These are phyloP conservation scores for Musa beccarii DNA, from an alignment of 176 grass and related monocot genomes.

Conservation along the genomic window DNA sequence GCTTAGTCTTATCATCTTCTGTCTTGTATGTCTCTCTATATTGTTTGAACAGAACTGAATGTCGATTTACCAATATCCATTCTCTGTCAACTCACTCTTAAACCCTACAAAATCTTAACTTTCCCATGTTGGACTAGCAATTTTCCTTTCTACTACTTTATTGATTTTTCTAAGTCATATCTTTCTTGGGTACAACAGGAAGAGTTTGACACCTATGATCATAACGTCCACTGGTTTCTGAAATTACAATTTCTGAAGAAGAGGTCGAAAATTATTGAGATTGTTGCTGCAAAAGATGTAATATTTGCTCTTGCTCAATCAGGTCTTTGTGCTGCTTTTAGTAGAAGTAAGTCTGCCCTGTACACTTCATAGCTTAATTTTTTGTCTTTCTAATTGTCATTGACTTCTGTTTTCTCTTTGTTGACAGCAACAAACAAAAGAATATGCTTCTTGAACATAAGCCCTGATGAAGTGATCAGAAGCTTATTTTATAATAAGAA, in stretches of 20 bases:
- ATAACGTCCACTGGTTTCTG: neutral
- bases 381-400: neutral
- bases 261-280: constrained; percentile 16
- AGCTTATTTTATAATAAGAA: constrained; percentile 22
- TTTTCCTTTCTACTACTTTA: neutral
- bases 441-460: constrained; percentile 22
- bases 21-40: too few relatives aligned
- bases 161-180: neutral
- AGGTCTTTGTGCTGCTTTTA: constrained; percentile 15
- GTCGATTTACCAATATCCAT: too few relatives aligned
- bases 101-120: too few relatives aligned
- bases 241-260: constrained; percentile 7
- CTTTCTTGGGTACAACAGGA: neutral
- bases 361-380: neutral
- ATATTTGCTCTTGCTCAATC: constrained; percentile 15
- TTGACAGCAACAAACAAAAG: constrained; percentile 21
- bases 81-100: too few relatives aligned
- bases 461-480: constrained; percentile 15
- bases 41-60: too few relatives aligned
- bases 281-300: constrained; percentile 18
- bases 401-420: neutral
- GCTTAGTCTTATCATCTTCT: too few relatives aligned
- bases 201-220: constrained; percentile 20
- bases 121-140: neutral
- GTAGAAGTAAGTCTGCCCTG: constrained; percentile 1